phyloP scores from a whole-genome alignment of 2,329 filamentous ascomycete genomes.

The Westerdykella sp. region DNA sequence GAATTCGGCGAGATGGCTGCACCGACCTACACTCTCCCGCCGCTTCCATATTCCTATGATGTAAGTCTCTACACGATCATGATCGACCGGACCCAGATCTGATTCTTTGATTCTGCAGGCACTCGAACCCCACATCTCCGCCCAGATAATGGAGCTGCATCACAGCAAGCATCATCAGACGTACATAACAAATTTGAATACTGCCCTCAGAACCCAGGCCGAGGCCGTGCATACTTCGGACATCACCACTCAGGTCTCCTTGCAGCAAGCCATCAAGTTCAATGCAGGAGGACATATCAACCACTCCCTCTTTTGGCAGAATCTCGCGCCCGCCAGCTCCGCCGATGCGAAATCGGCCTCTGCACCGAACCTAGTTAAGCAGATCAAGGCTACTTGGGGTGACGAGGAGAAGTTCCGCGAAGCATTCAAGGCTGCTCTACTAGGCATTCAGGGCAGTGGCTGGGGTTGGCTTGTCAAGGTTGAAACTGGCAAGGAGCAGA shows the following conservation, averaged over 20 bases:
- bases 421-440: slow-evolving; percentile 58
- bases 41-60: slow-evolving; percentile 64
- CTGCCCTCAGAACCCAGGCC: slow-evolving; percentile 55
- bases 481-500: slow-evolving; percentile 44
- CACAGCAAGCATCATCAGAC: slow-evolving; percentile 74
- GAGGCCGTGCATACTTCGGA: slow-evolving; percentile 53
- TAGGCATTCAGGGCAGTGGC: slow-evolving; percentile 74
- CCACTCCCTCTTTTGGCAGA: slow-evolving; percentile 89
- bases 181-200: slow-evolving; percentile 71
- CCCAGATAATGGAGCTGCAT: slow-evolving; percentile 75
- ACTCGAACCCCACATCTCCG: slow-evolving; percentile 66
- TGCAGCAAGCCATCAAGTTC: slow-evolving; percentile 73
- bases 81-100: background rate
- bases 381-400: slow-evolving; percentile 64
- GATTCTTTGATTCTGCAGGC: slow-evolving; percentile 43
- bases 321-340: slow-evolving; percentile 58
- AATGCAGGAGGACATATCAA: slow-evolving; percentile 91
- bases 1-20: slow-evolving; percentile 33
- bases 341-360: slow-evolving; percentile 50
- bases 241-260: slow-evolving; percentile 57
- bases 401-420: slow-evolving; percentile 59
- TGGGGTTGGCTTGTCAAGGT: slow-evolving; percentile 83
- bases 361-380: slow-evolving; percentile 54
- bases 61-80: slow-evolving; percentile 41
- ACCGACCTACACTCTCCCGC: slow-evolving; percentile 54